Evolutionary conservation across 257 asterid species (phyloP), one percentile per base, ranked within the genome.

Genomic region (Solanum pinnatisectum): DNA sequence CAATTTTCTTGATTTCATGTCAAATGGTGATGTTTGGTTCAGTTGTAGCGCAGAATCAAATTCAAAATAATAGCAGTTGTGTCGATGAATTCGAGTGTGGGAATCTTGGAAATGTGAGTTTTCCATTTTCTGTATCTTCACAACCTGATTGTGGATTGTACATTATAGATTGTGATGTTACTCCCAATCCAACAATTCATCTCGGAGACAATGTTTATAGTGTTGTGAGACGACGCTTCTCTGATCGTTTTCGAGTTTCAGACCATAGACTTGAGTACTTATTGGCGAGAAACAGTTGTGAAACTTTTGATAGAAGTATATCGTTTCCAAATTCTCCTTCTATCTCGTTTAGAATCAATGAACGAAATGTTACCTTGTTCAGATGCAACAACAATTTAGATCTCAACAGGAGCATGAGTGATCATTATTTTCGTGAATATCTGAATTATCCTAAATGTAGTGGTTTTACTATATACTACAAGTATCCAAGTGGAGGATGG

Each of bases 1-100:
- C 56, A 46, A 4, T 46, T 46, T 0, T 46, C 20, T 46, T 46
- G 3, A 46, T 46, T 14, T 46, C 0, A 0, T 46, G 0, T 46
- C 56, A 4, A 4, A 4, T 46, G 59, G 20, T 46, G 7, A 46
- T 14, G 20, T 4, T 46, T 46, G 9, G 0, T 10, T 73, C 46
- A 73, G 16, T 6, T 73, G 30, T 18, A 73, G 46, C 46, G 23
- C 81, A 8, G 16, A 73, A 73, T 73, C 81, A 35, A 35, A 35
- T 25, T 13, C 81, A 36, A 73, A 22, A 35, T 35, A 73, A 1
- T 0, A 22, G 25, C 9, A 44, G 18, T 0, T 46, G 16, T 1
- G 16, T 42, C 0, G 0, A 36, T 10, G 5, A 73, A 6, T 73
- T 73, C 81, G 0, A 73, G 0, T 73, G 46, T 73, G 82, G 49